Conservation (phyloP, 2,329 filamentous ascomycete species). For the Zarea fungicola region DNA sequence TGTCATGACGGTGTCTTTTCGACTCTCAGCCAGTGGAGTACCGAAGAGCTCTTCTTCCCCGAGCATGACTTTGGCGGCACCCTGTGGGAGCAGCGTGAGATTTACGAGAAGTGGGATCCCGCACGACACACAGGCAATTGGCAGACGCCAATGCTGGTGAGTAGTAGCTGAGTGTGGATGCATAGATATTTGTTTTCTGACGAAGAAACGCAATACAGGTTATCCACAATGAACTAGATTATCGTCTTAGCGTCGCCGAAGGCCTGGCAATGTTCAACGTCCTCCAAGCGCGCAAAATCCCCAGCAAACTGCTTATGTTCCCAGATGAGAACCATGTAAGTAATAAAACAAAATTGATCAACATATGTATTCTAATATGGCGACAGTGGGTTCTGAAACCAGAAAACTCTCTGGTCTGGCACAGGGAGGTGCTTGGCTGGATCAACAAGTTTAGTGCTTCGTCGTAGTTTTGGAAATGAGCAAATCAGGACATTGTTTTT, state of each 20-base stretch:
- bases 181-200: too few relatives aligned
- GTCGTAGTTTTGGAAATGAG: slow-evolving; percentile 13
- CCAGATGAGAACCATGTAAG: slow-evolving; percentile 63
- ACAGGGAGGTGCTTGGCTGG: slow-evolving; percentile 77
- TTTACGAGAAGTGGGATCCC: slow-evolving; percentile 67
- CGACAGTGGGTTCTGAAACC: slow-evolving; percentile 78
- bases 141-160: slow-evolving; percentile 78
- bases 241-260: slow-evolving; percentile 79
- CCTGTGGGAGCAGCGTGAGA: slow-evolving; percentile 55
- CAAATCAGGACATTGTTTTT: background rate
- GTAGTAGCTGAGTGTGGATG: slow-evolving; percentile 14
- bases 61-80: slow-evolving; percentile 62
- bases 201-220: slow-evolving; percentile 26
- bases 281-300: slow-evolving; percentile 67
- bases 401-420: slow-evolving; percentile 89
- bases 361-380: slow-evolving; percentile 1
- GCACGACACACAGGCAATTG: slow-evolving; percentile 61
- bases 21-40: slow-evolving; percentile 58
- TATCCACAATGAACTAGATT: slow-evolving; percentile 88
- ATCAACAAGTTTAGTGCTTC: slow-evolving; percentile 56
- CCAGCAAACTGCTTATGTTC: slow-evolving; percentile 75
- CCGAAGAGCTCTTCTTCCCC: slow-evolving; percentile 67
- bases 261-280: slow-evolving; percentile 83
- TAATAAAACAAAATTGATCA: slow-evolving; percentile 8
- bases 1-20: slow-evolving; percentile 85